Evolutionary conservation across 2,329 filamentous ascomycete species (phyloP), one percentile per base, ranked within the genome.

Genomic region (Pestalotiopsis sp.): DNA sequence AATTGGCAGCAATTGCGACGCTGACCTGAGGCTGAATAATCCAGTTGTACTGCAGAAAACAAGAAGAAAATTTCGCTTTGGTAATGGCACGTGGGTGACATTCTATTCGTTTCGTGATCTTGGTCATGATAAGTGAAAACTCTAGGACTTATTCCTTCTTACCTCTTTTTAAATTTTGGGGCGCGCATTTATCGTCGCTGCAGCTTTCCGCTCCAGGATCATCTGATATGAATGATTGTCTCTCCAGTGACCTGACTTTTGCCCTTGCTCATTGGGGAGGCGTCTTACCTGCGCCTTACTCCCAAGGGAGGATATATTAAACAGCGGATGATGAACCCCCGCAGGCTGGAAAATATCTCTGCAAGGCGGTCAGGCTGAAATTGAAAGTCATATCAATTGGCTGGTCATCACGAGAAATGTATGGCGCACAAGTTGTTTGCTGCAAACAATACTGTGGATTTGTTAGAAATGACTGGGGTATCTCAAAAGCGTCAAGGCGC

Each of bases 401-500:
- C 20, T 27, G 25, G 20, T 20, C 7, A n/a, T 36, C 25, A 59
- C 60, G 57, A 55, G 6, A 39, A 64, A 41, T 25, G 6, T 55
- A 3, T 36, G 31, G 31, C 31, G 31, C 31, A 36, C 7, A 9
- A 9, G 31, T 36, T 36, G 31, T 36, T 36, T 36, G 27, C 20
- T 23, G 23, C 11, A 59, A 52, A 20, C 61, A 65, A 52, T 65
- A 27, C 27, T 27, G 27, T 27, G 66, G 57, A 31, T 57, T 45
- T 27, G 41, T 66, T 62, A 23, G 67, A 65, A 68, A 68, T 38
- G 67, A 68, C 67, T 66, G 67, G 67, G 67, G 67, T 68, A 68
- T 68, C 62, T 68, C 39, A 62, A 66, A 45, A 55, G 52, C 58
- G 64, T 39, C 59, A 17, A 63, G 45, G 55, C 67, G 67, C 67